Evolutionary conservation across 2,329 filamentous ascomycete species (phyloP).

Genomic region (Verticillium dahliae): DNA sequence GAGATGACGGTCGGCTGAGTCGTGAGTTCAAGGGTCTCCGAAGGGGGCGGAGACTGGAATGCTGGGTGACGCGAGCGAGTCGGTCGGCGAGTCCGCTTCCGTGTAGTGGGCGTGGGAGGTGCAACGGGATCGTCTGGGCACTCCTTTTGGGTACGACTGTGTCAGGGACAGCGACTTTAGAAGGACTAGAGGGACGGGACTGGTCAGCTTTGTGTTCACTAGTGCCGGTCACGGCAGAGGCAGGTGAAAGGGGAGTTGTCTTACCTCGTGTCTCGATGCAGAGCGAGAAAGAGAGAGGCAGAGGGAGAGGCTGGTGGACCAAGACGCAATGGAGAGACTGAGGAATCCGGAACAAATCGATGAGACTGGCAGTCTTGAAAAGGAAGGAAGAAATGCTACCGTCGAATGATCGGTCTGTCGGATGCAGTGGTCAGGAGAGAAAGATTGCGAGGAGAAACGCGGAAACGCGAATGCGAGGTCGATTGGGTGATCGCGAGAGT

Average conservation of each 20-base stretch:
- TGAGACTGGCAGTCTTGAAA: neutral
- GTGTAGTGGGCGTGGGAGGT: neutral
- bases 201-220: neutral
- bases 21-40: neutral
- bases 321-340: neutral
- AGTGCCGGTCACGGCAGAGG: neutral
- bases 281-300: neutral
- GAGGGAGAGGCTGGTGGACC: neutral
- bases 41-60: neutral
- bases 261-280: neutral
- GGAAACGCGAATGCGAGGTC: neutral
- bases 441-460: neutral
- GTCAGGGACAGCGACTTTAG: neutral
- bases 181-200: neutral
- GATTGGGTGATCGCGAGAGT: neutral
- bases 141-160: neutral
- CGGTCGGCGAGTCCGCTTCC: neutral
- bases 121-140: neutral
- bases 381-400: neutral
- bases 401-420: neutral
- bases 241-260: neutral
- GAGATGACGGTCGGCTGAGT: neutral
- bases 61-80: neutral
- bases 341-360: neutral
- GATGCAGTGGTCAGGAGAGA: neutral